Conservation (phyloP, 228 moss, liverwort and hornwort species). For the Sphagnum fallax region DNA sequence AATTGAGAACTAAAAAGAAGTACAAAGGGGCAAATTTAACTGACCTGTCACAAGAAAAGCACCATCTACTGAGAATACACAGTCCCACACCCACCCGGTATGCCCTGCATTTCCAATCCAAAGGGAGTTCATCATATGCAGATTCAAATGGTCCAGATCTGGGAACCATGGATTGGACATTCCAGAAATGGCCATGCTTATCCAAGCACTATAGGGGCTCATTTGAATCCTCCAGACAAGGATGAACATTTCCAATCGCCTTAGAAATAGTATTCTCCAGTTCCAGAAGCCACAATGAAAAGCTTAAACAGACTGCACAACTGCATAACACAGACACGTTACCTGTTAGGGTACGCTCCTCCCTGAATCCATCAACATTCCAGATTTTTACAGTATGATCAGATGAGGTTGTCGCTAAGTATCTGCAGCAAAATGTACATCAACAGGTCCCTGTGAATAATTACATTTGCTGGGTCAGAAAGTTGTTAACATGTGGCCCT, state of each 20-base stretch:
- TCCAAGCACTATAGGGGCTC: not conserved
- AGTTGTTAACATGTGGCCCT: not conserved
- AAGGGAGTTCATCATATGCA: not conserved
- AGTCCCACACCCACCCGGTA: slow-evolving; percentile 92
- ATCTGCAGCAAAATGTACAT: slow-evolving; percentile 17
- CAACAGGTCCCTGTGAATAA: not conserved
- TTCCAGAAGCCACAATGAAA: too few species aligned
- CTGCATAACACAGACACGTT: too few species aligned
- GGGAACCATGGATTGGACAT: too few species aligned
- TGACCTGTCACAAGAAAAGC: slow-evolving; percentile 83
- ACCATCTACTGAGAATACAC: slow-evolving; percentile 96
- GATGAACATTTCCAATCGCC: too few species aligned
- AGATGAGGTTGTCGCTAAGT: slow-evolving; percentile 84
- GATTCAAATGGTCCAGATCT: too few species aligned
- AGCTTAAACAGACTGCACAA: too few species aligned
- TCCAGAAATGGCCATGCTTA: not conserved
- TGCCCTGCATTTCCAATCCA: slow-evolving; percentile 47
- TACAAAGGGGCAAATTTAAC: not conserved
- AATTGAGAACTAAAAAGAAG: too few species aligned
- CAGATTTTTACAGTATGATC: slow-evolving; percentile 90
- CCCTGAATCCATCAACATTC: slow-evolving; percentile 78
- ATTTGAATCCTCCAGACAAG: not conserved
- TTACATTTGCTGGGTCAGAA: not conserved
- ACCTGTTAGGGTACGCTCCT: slow-evolving; percentile 68
- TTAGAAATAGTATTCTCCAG: too few species aligned